Percentiles rank a stretch among this genome's conserved stretches.
Conservation (phyloP, 768 basidiomycete genomes). For the Trametopsis cervina region DNA sequence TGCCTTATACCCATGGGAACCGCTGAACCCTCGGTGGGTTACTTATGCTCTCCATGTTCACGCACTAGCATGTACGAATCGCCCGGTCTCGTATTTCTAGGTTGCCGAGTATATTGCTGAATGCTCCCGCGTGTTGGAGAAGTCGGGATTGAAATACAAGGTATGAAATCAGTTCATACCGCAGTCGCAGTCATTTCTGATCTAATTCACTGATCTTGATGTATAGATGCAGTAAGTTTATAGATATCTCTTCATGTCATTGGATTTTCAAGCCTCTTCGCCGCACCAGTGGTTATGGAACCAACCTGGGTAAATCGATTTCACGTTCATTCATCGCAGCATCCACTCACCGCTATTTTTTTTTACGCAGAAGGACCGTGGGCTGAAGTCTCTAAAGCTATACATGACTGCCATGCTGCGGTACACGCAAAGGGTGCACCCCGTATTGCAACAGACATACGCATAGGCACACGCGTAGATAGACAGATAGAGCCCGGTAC, state of each 20-base stretch:
- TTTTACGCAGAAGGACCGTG: constrained; percentile 65
- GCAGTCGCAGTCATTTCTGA: too few species aligned
- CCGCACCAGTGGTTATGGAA: constrained; percentile 73
- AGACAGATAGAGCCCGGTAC: constrained; percentile 52
- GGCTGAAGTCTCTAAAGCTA: constrained; percentile 76
- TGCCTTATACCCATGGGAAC: constrained; percentile 87
- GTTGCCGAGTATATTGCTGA: constrained; percentile 76
- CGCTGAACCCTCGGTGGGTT: constrained; percentile 56
- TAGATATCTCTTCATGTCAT: background rate
- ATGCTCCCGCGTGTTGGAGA: constrained; percentile 77
- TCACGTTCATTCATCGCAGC: background rate
- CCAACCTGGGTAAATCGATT: constrained; percentile 60
- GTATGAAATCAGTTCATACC: constrained; percentile 30
- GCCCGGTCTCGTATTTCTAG: constrained; percentile 31
- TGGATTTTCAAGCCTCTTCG: background rate
- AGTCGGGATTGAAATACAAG: constrained; percentile 78
- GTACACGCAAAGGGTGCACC: constrained; percentile 73
- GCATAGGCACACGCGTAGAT: constrained; percentile 87
- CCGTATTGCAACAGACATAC: constrained; percentile 85
- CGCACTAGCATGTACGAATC: background rate
- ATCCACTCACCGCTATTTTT: background rate
- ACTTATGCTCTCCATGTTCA: background rate
- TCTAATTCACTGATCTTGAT: background rate
- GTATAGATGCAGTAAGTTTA: constrained; percentile 63
- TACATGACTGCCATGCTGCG: constrained; percentile 86